Evolutionary conservation across 179 eudicot species (phyloP).

Genomic region (Silene vulgaris): DNA sequence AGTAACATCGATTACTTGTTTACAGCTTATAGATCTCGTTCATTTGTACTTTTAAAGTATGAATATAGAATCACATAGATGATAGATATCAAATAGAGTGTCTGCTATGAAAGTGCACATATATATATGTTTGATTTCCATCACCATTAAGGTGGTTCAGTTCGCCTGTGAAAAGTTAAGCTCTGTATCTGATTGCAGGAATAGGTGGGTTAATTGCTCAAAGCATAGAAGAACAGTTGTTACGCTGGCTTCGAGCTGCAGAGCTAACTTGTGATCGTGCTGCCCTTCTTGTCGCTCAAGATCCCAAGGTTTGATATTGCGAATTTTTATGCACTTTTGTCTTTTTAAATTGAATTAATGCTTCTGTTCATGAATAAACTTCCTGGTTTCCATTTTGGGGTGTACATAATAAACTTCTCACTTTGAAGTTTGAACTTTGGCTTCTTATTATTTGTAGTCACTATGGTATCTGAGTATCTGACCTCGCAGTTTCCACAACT

Average conservation of each 20-base stretch:
- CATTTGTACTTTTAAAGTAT: background rate
- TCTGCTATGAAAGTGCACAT: slow-evolving; percentile 1
- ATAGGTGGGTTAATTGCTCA: slow-evolving; percentile 86
- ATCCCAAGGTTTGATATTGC: slow-evolving; percentile 63
- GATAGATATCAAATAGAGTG: background rate
- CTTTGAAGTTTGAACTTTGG: background rate
- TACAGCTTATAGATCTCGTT: background rate
- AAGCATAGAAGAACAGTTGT: slow-evolving; percentile 76
- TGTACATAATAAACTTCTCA: no score
- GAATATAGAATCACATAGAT: background rate
- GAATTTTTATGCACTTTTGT: background rate
- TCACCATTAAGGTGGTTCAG: background rate
- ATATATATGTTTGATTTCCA: background rate
- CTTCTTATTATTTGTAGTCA: no score
- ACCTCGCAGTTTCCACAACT: no score
- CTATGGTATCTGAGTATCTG: no score
- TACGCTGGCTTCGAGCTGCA: slow-evolving; percentile 96
- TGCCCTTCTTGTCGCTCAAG: slow-evolving; percentile 97
- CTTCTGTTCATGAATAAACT: background rate
- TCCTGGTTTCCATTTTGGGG: no score
- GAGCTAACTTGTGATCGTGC: slow-evolving; percentile 98
- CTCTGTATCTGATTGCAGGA: slow-evolving; percentile 39
- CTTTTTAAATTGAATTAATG: background rate
- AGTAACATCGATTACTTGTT: slow-evolving; percentile 6
- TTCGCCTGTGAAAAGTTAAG: background rate